A percentile compares a stretch with the other conserved stretches of the same genome.
These are phyloP conservation scores for Imleria badia DNA, from an alignment of 768 basidiomycete genomes.

Conservation along the genomic window DNA sequence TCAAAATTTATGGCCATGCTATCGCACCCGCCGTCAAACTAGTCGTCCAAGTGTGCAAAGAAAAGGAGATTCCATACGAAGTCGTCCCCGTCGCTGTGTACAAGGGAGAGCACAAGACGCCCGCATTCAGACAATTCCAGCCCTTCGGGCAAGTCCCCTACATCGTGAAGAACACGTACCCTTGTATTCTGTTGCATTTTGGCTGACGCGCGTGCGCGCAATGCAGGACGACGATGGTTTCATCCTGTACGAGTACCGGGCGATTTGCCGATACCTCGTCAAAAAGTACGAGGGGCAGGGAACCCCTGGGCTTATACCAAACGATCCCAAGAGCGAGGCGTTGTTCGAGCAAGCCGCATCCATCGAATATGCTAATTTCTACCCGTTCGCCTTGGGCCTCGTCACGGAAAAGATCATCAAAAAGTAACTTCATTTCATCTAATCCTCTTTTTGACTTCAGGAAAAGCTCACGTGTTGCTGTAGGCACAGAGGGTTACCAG, in stretches of 20 bases:
- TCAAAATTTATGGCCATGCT: conserved; percentile 44
- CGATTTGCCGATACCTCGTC: conserved; percentile 34
- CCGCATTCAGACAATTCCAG: conserved; percentile 26
- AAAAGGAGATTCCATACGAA: conserved; percentile 40
- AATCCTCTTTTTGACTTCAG: not conserved
- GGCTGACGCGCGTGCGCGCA: not conserved
- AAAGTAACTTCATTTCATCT: conserved; percentile 37
- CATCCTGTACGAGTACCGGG: conserved; percentile 26
- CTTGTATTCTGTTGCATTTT: no score
- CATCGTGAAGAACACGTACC: no score
- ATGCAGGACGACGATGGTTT: conserved; percentile 33
- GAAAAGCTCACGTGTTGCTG: conserved; percentile 3
- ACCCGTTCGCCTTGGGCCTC: conserved; percentile 43
- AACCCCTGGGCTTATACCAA: conserved; percentile 19
- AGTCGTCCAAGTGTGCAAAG: conserved; percentile 40
- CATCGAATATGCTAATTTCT: conserved; percentile 41
- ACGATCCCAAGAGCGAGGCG: conserved; percentile 11
- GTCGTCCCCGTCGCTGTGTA: conserved; percentile 34
- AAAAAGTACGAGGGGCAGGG: conserved; percentile 26
- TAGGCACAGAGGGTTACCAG: conserved; percentile 7
- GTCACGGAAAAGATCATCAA: conserved; percentile 52
- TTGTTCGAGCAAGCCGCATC: conserved; percentile 26
- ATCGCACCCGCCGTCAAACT: conserved; percentile 39
- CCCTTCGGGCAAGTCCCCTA: conserved; percentile 42
- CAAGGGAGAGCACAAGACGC: conserved; percentile 36